Conservation (phyloP, 371 early-diverging fungal genomes). For the Mortierella sp. region DNA sequence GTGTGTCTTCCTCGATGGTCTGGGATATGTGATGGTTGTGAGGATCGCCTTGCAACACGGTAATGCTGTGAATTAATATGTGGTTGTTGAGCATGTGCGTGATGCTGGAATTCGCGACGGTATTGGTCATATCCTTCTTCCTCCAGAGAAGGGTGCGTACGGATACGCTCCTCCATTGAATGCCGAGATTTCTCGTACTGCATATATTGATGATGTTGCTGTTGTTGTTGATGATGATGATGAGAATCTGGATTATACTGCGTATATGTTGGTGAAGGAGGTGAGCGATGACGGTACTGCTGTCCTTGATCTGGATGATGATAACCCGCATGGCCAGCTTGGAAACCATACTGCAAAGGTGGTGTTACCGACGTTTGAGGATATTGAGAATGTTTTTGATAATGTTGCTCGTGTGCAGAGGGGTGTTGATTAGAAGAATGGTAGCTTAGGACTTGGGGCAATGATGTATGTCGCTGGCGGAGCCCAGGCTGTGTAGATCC, state of each 20-base stretch:
- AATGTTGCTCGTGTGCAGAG: slow-evolving; percentile 3
- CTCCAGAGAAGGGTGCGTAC: background rate
- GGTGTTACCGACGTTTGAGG: slow-evolving; percentile 4
- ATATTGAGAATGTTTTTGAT: slow-evolving; percentile 15
- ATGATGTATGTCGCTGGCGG: slow-evolving; percentile 25
- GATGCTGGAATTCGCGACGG: slow-evolving; percentile 9
- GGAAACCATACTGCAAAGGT: slow-evolving; percentile 16
- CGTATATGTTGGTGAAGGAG: slow-evolving; percentile 9
- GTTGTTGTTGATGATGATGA: slow-evolving; percentile 16
- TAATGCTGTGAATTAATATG: background rate
- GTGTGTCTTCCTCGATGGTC: slow-evolving; percentile 8
- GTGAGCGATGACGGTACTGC: slow-evolving; percentile 8
- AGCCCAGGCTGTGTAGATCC: slow-evolving; percentile 9
- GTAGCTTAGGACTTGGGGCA: slow-evolving; percentile 29
- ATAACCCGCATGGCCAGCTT: background rate
- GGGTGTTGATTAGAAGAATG: slow-evolving; percentile 6
- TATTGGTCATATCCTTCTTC: slow-evolving; percentile 1
- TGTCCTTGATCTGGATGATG: slow-evolving; percentile 13
- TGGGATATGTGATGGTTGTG: slow-evolving; percentile 8
- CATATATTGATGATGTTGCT: slow-evolving; percentile 1
- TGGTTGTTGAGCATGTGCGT: slow-evolving; percentile 8
- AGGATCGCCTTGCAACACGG: slow-evolving; percentile 6
- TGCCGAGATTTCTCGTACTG: slow-evolving; percentile 5
- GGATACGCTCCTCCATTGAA: slow-evolving; percentile 14
- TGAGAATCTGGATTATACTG: slow-evolving; percentile 10